Evolutionary conservation across 768 basidiomycete genomes (phyloP), one percentile per base, ranked within the genome.

Genomic region (Podaxis mareebaensis): DNA sequence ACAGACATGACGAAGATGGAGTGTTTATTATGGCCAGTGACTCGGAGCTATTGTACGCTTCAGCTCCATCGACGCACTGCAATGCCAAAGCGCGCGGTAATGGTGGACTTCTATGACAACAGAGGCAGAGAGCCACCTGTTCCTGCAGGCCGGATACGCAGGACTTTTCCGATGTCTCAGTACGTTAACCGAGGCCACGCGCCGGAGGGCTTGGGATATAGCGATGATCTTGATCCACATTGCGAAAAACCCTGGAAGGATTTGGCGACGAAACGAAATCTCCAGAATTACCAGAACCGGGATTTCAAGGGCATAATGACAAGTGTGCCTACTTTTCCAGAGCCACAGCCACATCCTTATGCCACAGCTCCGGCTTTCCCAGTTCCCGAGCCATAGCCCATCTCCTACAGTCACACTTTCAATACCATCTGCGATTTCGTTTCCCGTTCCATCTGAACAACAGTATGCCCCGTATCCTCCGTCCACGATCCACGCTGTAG

Each of bases 1-100:
- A 12, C n/a, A n/a, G 60, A 15, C 33, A 54, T 30, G 60, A 55
- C 13, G 60, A 55, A 17, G 53, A 46, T 20, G 42, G 36, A 33
- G 24, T 10, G 3, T 61, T 42, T 20, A 54, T 40, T 38, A 30
- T 22, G 7, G 40, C 33, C 28, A 55, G 53, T n/a, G 60, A 61
- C n/a, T 61, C 60, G n/a, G 53, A 54, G 2, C 30, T 61, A n/a
- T 33, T 61, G 39, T 61, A 61, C 36, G 53, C 60, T 36, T 61
- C 60, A 24, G 60, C 60, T 4, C 60, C 60, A 20, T 61, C 53
- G n/a, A 54, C 60, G 48, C 12, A 22, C 58, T 15, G 11, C n/a
- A 22, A 51, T 22, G 20, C 52, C 24, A 49, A 53, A 42, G 26
- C 52, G 51, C 22, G 51, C 51, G 10, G 39, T 52, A 28, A 61